Evolutionary conservation across 139 green algal genomes (phyloP).

Genomic region (Closterium sp.): DNA sequence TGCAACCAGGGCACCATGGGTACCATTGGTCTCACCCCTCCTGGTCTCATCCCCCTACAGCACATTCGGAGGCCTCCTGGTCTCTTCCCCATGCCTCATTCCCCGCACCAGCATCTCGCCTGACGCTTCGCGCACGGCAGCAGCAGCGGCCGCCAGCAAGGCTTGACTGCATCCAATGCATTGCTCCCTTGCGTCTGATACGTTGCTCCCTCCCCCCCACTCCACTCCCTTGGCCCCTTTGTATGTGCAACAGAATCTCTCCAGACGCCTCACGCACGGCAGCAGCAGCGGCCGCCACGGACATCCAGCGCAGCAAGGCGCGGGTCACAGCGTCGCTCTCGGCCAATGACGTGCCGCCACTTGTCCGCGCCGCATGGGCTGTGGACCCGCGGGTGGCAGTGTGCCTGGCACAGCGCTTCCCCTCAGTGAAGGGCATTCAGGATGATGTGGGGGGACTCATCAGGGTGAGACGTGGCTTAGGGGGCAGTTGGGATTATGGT

Average conservation of each 20-base stretch:
- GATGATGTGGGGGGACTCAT: background rate
- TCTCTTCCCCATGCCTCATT: no score
- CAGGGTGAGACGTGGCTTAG: background rate
- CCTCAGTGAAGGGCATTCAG: background rate
- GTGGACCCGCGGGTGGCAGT: conserved; percentile 41
- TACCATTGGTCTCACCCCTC: no score
- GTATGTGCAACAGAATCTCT: background rate
- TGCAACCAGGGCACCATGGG: no score
- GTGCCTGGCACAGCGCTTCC: conserved; percentile 22
- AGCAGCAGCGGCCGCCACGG: background rate
- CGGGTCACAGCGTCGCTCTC: background rate
- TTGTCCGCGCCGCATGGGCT: conserved; percentile 33
- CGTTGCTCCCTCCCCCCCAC: no score
- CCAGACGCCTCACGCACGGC: background rate
- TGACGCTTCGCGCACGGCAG: background rate
- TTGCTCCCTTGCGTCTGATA: no score
- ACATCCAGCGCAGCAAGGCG: background rate
- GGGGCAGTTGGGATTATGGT: no score
- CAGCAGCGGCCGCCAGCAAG: background rate
- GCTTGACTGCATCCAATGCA: background rate
- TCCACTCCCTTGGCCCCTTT: no score
- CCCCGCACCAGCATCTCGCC: background rate
- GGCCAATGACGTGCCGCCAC: background rate
- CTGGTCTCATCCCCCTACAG: no score
- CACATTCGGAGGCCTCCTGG: no score